phyloP scores from a whole-genome alignment of 164 flowering plant genomes.

The Tinospora cordifolia region DNA sequence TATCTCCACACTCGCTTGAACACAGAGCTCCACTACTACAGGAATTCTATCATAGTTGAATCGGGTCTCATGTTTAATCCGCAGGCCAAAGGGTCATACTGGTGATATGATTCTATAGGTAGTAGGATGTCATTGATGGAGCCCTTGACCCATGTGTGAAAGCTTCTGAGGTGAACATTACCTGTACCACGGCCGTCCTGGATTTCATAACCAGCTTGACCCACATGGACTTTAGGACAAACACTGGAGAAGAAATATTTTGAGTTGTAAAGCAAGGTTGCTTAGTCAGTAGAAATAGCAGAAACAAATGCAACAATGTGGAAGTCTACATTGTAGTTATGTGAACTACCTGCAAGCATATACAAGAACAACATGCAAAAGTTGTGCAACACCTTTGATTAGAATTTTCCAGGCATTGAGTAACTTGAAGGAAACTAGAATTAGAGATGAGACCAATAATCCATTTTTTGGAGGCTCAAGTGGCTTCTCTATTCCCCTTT shows the following conservation, averaged over 20 bases:
- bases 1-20: slow-evolving; percentile 89
- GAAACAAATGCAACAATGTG: not conserved
- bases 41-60: slow-evolving; percentile 86
- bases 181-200: slow-evolving; percentile 57
- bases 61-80: slow-evolving; percentile 75
- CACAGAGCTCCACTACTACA: slow-evolving; percentile 86
- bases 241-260: slow-evolving; percentile 35
- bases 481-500: slow-evolving; percentile 74
- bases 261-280: not conserved
- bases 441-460: slow-evolving; percentile 59
- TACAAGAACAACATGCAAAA: slow-evolving; percentile 78
- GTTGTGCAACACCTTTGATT: slow-evolving; percentile 73
- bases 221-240: slow-evolving; percentile 84
- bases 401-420: slow-evolving; percentile 80
- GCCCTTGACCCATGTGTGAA: slow-evolving; percentile 79
- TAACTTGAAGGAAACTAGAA: slow-evolving; percentile 79
- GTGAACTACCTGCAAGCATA: slow-evolving; percentile 73
- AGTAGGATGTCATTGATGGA: slow-evolving; percentile 69
- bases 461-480: slow-evolving; percentile 91
- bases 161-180: slow-evolving; percentile 40
- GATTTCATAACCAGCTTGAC: slow-evolving; percentile 54
- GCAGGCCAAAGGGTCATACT: slow-evolving; percentile 83
- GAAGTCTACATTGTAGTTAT: not conserved
- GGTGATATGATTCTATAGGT: slow-evolving; percentile 87
- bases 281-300: not conserved